phyloP scores from a whole-genome alignment of 2,329 filamentous ascomycete species.

The Colletotrichum echinochloae region DNA sequence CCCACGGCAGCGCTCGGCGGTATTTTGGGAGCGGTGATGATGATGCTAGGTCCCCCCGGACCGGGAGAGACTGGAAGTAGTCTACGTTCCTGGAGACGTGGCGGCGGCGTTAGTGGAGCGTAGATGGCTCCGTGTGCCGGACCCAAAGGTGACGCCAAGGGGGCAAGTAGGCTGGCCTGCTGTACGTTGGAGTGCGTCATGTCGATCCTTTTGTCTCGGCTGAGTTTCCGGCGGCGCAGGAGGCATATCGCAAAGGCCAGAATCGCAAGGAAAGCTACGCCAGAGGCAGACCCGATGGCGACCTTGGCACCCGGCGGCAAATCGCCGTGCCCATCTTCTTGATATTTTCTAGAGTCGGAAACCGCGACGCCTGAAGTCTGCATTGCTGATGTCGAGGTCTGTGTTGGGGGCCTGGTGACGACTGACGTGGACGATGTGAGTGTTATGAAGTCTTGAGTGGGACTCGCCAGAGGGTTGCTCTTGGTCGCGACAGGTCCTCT shows the following conservation, averaged over 20 bases:
- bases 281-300: conserved; percentile 58
- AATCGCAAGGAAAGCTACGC: conserved; percentile 54
- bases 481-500: conserved; percentile 2
- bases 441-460: not conserved
- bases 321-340: conserved; percentile 1
- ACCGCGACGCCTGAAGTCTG: not conserved
- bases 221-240: conserved; percentile 49
- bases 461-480: not conserved
- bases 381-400: not conserved
- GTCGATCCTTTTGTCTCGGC: conserved; percentile 39
- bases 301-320: conserved; percentile 57
- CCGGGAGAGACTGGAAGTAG: conserved; percentile 51
- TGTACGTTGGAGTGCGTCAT: conserved; percentile 42
- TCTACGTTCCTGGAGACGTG: conserved; percentile 60
- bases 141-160: conserved; percentile 55
- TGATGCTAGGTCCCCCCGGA: not conserved
- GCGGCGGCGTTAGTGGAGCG: conserved; percentile 57
- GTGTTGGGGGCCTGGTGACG: not conserved
- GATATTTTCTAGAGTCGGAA: not conserved
- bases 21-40: conserved; percentile 4
- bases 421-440: not conserved
- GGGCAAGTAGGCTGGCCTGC: conserved; percentile 53
- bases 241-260: conserved; percentile 53
- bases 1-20: not conserved
- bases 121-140: conserved; percentile 44